Percentiles rank a stretch among this genome's conserved stretches.
These are phyloP conservation scores for Rubroshorea leprosula DNA, from an alignment of 345 rosid species.

Conservation along the genomic window DNA sequence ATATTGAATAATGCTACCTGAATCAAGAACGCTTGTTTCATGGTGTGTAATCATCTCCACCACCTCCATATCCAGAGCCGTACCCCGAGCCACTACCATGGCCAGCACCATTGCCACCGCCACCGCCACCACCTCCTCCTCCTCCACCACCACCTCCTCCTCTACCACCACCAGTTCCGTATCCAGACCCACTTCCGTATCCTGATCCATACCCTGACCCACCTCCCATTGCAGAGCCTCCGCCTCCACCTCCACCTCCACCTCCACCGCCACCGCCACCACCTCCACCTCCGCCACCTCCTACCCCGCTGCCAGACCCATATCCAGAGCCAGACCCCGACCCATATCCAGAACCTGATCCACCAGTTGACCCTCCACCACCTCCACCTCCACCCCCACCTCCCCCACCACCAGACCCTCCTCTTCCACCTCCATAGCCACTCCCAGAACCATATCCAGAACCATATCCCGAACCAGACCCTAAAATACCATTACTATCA, in stretches of 20 bases:
- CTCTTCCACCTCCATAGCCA: slow-evolving; percentile 3
- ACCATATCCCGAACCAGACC: slow-evolving; percentile 44
- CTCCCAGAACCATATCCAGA: slow-evolving; percentile 3
- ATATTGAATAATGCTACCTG: slow-evolving; percentile 1
- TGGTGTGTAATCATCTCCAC: slow-evolving; percentile 20
- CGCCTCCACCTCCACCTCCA: slow-evolving; percentile 20
- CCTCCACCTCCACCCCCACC: slow-evolving; percentile 21
- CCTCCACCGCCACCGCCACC: slow-evolving; percentile 31
- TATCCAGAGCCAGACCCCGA: slow-evolving; percentile 24
- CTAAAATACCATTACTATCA: slow-evolving; percentile 19
- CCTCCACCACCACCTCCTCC: slow-evolving; percentile 16
- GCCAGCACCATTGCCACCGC: slow-evolving; percentile 24
- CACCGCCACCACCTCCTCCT: slow-evolving; percentile 18
- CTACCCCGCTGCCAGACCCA: background rate
- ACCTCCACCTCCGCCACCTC: slow-evolving; percentile 22
- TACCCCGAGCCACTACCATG: slow-evolving; percentile 22
- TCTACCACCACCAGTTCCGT: slow-evolving; percentile 18
- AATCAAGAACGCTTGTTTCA: background rate
- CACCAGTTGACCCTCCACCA: slow-evolving; percentile 33
- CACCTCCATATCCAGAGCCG: slow-evolving; percentile 15
- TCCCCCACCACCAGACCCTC: slow-evolving; percentile 32
- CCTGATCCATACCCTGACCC: slow-evolving; percentile 15
- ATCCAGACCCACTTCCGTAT: slow-evolving; percentile 29
- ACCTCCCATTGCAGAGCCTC: slow-evolving; percentile 21
- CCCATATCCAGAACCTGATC: slow-evolving; percentile 22